phyloP scores from a whole-genome alignment of 768 basidiomycete genomes.

The Pleurotus sapidus region DNA sequence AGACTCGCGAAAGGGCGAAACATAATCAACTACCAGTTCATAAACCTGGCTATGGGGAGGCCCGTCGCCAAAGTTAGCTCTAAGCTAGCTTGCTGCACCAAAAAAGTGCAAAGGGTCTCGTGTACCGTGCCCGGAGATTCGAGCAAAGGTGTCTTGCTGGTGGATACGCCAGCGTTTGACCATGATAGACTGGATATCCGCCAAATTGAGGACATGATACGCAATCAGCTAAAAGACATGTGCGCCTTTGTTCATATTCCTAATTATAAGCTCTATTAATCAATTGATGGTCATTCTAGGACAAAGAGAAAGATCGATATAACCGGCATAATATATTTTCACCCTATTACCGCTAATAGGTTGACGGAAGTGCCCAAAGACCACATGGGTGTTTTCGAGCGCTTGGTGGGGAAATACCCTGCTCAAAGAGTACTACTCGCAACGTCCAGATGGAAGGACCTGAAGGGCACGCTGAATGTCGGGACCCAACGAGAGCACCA shows the following conservation, averaged over 20 bases:
- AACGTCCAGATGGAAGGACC: conserved; percentile 43
- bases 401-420: conserved; percentile 27
- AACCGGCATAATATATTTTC: conserved; percentile 35
- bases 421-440: conserved; percentile 40
- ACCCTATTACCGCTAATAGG: conserved; percentile 33
- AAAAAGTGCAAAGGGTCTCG: conserved; percentile 4
- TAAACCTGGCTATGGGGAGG: conserved; percentile 9
- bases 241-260: neutral
- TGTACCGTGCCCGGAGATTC: neutral
- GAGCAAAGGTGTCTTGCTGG: conserved; percentile 6
- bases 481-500: conserved; percentile 28
- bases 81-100: conserved; percentile 11
- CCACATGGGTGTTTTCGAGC: conserved; percentile 6
- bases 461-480: conserved; percentile 10
- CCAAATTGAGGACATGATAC: conserved; percentile 9
- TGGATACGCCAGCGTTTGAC: conserved; percentile 18
- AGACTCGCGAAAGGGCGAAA: neutral
- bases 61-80: neutral
- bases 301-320: conserved; percentile 14
- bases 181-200: conserved; percentile 8
- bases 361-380: conserved; percentile 8
- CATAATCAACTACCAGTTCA: conserved; percentile 10
- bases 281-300: neutral
- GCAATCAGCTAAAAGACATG: conserved; percentile 10
- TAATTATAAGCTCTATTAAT: neutral